Conservation (phyloP, 148 eudicot genomes). For the Rhododendron simsii region DNA sequence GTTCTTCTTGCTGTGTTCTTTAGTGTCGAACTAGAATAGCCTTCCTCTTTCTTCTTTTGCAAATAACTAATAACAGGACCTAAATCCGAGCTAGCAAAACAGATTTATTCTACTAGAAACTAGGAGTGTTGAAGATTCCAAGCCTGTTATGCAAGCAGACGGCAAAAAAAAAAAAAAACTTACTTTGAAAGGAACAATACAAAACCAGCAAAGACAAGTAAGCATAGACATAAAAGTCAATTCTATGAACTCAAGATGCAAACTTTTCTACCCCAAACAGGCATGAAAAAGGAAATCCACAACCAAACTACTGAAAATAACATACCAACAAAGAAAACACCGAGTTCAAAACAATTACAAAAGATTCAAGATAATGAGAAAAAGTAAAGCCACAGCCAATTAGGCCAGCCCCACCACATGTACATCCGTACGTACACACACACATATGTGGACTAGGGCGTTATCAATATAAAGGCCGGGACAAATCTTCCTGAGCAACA, state of each 20-base stretch:
- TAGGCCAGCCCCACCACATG: constrained; percentile 7
- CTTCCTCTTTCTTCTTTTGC: not conserved
- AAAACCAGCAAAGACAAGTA: too few species aligned
- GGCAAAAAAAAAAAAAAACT: too few species aligned
- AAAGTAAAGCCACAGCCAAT: not conserved
- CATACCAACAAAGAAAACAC: not conserved
- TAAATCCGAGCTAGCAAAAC: not conserved
- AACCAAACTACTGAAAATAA: not conserved
- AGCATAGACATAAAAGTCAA: too few species aligned
- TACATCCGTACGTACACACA: too few species aligned
- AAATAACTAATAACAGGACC: not conserved
- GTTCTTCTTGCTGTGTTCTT: too few species aligned
- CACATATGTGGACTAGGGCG: too few species aligned
- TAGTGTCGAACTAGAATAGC: not conserved
- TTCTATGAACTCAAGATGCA: not conserved
- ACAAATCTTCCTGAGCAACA: too few species aligned
- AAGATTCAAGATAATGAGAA: not conserved
- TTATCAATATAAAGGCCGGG: too few species aligned
- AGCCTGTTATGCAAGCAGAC: too few species aligned
- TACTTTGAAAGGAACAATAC: too few species aligned
- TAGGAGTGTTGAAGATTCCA: too few species aligned
- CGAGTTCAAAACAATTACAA: not conserved
- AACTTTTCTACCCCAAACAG: constrained; percentile 1
- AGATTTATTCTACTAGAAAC: not conserved
- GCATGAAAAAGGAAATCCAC: not conserved